phyloP scores from a whole-genome alignment of 2,329 filamentous ascomycete species.

The Rutstroemia sp. region DNA sequence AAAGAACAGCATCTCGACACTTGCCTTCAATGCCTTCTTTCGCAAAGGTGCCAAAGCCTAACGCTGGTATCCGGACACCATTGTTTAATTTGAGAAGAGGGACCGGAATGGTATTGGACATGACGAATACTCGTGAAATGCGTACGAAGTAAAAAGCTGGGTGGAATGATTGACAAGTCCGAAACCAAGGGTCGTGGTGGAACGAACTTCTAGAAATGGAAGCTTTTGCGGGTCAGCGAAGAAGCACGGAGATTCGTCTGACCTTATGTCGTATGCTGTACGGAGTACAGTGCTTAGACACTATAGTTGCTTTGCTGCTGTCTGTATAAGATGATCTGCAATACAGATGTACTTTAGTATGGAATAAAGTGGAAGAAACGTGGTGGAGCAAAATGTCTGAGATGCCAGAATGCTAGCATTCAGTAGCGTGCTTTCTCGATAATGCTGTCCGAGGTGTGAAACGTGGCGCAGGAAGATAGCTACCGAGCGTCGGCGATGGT shows the following conservation, averaged over 20 bases:
- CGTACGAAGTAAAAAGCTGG: no score
- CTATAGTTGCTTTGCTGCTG: not conserved
- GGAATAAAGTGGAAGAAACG: not conserved
- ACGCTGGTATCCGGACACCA: slow-evolving; percentile 31
- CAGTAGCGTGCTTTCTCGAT: not conserved
- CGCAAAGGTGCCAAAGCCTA: slow-evolving; percentile 36
- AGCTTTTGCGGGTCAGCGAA: not conserved
- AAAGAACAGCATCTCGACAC: slow-evolving; percentile 41
- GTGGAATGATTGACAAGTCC: not conserved
- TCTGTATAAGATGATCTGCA: not conserved
- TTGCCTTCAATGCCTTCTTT: slow-evolving; percentile 31
- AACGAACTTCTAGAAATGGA: not conserved
- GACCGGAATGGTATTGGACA: not conserved
- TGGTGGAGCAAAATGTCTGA: not conserved
- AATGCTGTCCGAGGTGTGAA: not conserved
- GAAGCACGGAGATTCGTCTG: not conserved
- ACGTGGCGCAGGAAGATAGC: not conserved
- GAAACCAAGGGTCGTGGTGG: not conserved
- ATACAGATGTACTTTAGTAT: not conserved
- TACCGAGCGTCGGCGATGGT: not conserved
- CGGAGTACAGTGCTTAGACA: not conserved
- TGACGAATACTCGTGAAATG: not conserved
- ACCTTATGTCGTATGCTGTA: not conserved
- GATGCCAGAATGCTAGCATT: not conserved
- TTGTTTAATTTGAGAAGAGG: slow-evolving; percentile 27